Percentiles rank a stretch among this genome's conserved stretches.
These are phyloP conservation scores for Perkinsus marinus DNA, from an alignment of 169 alveolate genomes.

Conservation along the genomic window DNA sequence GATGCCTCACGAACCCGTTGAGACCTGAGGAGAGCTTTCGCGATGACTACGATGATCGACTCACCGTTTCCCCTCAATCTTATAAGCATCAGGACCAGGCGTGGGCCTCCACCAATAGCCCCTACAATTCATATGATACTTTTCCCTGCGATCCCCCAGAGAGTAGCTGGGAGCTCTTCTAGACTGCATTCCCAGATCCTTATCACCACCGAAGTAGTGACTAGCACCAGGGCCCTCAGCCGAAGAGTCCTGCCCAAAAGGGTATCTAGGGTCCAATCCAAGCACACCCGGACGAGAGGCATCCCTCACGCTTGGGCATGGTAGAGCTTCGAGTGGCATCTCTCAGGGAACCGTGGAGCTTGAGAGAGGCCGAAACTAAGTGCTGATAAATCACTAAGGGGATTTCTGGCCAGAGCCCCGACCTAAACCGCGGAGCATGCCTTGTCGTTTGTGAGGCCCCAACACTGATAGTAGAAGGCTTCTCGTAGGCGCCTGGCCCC, in stretches of 20 bases:
- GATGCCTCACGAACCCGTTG: background rate
- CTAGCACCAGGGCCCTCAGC: background rate
- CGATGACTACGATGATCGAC: background rate
- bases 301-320: too few species aligned
- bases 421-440: too few species aligned
- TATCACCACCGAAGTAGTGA: background rate
- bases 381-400: too few species aligned
- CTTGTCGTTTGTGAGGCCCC: too few species aligned
- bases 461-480: too few species aligned
- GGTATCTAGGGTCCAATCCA: background rate
- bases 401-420: too few species aligned
- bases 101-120: background rate
- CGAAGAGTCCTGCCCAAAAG: background rate
- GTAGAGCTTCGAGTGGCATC: too few species aligned
- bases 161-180: background rate
- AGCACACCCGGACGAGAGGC: too few species aligned
- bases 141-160: background rate
- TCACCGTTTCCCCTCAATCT: background rate
- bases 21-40: background rate
- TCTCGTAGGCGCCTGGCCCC: too few species aligned
- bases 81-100: background rate
- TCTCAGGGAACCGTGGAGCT: too few species aligned
- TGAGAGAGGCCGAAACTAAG: too few species aligned
- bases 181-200: background rate
- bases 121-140: background rate